Percentiles rank a stretch among this genome's conserved stretches.
These are phyloP conservation scores for Suzukiozyma palmioleophila DNA, from an alignment of 1,139 yeast species.

Conservation along the genomic window DNA sequence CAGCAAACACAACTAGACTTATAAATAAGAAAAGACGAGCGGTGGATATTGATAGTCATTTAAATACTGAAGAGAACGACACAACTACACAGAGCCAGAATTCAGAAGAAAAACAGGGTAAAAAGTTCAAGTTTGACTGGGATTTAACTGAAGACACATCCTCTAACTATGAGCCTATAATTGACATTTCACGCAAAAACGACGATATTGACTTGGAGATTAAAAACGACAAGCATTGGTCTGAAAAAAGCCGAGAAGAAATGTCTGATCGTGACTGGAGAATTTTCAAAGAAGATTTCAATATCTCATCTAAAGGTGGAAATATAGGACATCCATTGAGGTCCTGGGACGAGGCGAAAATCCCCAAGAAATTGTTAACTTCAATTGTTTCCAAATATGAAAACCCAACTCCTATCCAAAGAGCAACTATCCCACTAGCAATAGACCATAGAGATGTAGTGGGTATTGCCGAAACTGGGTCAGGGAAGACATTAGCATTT, in stretches of 20 bases:
- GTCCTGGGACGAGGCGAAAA: constrained; percentile 60
- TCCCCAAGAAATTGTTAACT: constrained; percentile 41
- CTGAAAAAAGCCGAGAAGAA: constrained; percentile 51
- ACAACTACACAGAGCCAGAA: constrained; percentile 4
- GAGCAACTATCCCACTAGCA: constrained; percentile 82
- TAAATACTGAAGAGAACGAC: constrained; percentile 5
- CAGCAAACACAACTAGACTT: constrained; percentile 1
- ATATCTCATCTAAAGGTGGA: constrained; percentile 58
- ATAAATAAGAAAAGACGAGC: constrained; percentile 5
- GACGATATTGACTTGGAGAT: constrained; percentile 8
- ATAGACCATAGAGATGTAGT: constrained; percentile 59
- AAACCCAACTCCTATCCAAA: constrained; percentile 84
- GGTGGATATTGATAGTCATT: constrained; percentile 6
- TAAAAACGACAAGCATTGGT: constrained; percentile 56
- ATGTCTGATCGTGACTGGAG: constrained; percentile 92
- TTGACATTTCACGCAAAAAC: constrained; percentile 9
- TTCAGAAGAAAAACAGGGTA: constrained; percentile 8
- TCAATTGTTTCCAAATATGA: constrained; percentile 35
- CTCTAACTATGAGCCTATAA: constrained; percentile 38
- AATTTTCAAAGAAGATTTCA: constrained; percentile 73
- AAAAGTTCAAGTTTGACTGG: constrained; percentile 69
- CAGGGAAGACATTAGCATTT: constrained; percentile 89
- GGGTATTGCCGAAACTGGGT: constrained; percentile 95
- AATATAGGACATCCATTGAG: constrained; percentile 58
- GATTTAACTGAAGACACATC: constrained; percentile 62